These are phyloP conservation scores for Celoporthe dispersa DNA, from an alignment of 2,329 filamentous ascomycete species.

Conservation along the genomic window DNA sequence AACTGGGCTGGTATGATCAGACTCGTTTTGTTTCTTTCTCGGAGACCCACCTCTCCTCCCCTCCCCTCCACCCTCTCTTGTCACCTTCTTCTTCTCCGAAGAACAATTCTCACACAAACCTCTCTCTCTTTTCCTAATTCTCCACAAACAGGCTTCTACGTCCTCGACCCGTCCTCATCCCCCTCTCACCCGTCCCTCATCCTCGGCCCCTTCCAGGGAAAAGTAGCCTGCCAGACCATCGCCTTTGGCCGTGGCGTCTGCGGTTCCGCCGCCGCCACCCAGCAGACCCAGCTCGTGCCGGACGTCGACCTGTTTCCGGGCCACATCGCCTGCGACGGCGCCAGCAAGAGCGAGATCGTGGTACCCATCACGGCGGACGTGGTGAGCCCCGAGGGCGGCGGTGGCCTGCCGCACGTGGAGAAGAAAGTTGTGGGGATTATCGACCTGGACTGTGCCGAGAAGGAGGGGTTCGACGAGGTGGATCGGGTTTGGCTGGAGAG, in stretches of 20 bases:
- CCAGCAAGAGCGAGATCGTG: constrained; percentile 79
- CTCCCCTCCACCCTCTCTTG: too few relatives aligned
- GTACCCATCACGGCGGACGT: constrained; percentile 65
- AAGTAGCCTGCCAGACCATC: constrained; percentile 80
- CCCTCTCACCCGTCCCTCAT: constrained; percentile 59
- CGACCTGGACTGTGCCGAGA: constrained; percentile 75
- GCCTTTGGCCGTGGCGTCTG: constrained; percentile 76
- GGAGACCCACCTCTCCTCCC: too few relatives aligned
- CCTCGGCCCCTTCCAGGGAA: constrained; percentile 80
- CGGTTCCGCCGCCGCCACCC: constrained; percentile 66
- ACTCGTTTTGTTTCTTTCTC: not conserved
- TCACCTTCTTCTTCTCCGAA: too few relatives aligned
- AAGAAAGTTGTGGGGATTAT: constrained; percentile 58
- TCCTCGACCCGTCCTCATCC: constrained; percentile 56
- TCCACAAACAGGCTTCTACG: constrained; percentile 68
- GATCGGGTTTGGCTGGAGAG: constrained; percentile 70
- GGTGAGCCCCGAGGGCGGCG: constrained; percentile 36
- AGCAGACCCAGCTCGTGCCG: constrained; percentile 66
- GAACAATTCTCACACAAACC: not conserved
- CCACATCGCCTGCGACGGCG: constrained; percentile 81
- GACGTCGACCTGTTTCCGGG: constrained; percentile 78
- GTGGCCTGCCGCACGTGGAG: constrained; percentile 15
- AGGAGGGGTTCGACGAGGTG: constrained; percentile 69
- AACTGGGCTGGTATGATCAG: constrained; percentile 73
- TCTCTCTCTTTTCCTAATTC: not conserved